Evolutionary conservation across 1,284 basidiomycete genomes (phyloP).

Genomic region (Irpex sp.): DNA sequence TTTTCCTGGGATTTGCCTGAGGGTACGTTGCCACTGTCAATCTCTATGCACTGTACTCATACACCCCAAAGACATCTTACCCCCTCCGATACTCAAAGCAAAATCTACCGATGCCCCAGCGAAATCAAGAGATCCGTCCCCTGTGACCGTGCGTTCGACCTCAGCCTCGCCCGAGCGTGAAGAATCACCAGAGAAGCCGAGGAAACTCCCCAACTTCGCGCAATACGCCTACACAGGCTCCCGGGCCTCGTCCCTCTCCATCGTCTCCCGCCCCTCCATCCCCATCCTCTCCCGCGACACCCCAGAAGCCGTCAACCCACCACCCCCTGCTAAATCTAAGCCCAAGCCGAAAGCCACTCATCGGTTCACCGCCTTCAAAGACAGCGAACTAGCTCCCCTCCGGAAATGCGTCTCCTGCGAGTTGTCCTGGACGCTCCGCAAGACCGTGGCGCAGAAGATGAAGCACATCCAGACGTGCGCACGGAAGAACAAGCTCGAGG

Average conservation of each 20-base stretch:
- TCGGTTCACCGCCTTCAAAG: conserved; percentile 28
- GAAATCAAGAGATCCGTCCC: background rate
- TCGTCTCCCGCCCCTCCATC: background rate
- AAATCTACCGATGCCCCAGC: background rate
- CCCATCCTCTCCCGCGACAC: background rate
- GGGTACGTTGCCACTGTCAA: too few relatives aligned
- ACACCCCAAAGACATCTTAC: background rate
- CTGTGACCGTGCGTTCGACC: background rate
- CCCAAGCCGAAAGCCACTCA: background rate
- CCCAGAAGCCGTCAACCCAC: background rate
- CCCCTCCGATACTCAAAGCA: background rate
- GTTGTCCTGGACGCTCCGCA: conserved; percentile 60
- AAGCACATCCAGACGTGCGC: conserved; percentile 64
- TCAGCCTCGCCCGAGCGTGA: background rate
- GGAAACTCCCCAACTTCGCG: background rate
- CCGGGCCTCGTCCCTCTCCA: background rate
- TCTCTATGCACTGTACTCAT: background rate
- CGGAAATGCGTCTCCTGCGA: conserved; percentile 62
- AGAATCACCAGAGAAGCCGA: background rate
- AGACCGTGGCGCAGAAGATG: conserved; percentile 54
- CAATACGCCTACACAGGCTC: background rate
- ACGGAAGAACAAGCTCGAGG: conserved; percentile 46
- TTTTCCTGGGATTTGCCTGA: too few relatives aligned
- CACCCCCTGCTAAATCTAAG: background rate
- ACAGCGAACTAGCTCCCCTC: conserved; percentile 41